Conservation (phyloP, 1,284 basidiomycete species). For the Boletus holoroseus region DNA sequence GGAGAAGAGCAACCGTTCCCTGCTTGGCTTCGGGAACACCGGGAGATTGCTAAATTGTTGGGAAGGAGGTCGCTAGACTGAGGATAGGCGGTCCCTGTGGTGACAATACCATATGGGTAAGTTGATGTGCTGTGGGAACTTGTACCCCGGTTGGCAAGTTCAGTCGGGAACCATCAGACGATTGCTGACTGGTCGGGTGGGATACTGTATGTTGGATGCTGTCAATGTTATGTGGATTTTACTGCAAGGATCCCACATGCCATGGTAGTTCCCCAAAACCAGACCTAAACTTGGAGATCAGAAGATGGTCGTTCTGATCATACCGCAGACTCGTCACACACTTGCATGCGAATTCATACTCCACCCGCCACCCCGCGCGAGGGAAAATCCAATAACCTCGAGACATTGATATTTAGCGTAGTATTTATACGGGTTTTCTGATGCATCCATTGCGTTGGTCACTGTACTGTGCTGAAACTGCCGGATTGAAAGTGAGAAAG, state of each 20-base stretch:
- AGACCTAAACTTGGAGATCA: too few relatives aligned
- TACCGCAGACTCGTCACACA: too few relatives aligned
- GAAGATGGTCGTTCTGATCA: too few relatives aligned
- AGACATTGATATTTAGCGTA: too few relatives aligned
- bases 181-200: neutral
- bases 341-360: too few relatives aligned
- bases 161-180: neutral
- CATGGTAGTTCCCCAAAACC: too few relatives aligned
- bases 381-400: neutral
- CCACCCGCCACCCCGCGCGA: neutral
- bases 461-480: neutral
- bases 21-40: conserved; percentile 74
- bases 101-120: neutral
- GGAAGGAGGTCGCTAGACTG: conserved; percentile 71
- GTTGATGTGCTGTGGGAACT: conserved; percentile 4
- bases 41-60: conserved; percentile 80
- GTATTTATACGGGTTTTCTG: too few relatives aligned
- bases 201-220: neutral
- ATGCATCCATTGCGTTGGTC: too few relatives aligned
- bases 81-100: neutral
- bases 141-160: conserved; percentile 1
- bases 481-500: too few relatives aligned
- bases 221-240: neutral
- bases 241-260: neutral
- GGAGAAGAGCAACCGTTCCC: conserved; percentile 60